A percentile compares a stretch with the other conserved stretches of the same genome.
Conservation (phyloP, 306 rosid species). For the Amphicarpaea edgeworthii region DNA sequence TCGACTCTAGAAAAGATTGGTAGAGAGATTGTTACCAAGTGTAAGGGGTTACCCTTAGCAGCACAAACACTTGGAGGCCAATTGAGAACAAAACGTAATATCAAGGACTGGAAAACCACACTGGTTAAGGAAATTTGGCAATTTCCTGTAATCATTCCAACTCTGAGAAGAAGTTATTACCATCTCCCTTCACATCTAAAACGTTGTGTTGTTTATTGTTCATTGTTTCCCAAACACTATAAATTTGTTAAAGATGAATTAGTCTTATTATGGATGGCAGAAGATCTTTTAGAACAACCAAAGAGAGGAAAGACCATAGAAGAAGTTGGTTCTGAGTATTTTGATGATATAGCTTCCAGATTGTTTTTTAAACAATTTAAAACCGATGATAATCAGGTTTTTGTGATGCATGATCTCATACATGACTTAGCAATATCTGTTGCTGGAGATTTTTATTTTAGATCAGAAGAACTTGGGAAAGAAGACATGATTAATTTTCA, state of each 20-base stretch:
- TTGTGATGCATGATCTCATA: conserved; percentile 24
- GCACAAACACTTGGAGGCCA: conserved; percentile 37
- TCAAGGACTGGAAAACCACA: conserved; percentile 10
- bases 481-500: neutral
- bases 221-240: conserved; percentile 34
- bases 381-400: neutral
- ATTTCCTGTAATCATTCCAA: neutral
- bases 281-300: conserved; percentile 28
- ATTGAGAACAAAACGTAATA: neutral
- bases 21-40: conserved; percentile 5
- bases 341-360: conserved; percentile 14
- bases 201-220: conserved; percentile 37
- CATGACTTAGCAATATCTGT: neutral
- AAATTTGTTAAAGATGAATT: conserved; percentile 24
- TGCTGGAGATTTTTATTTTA: conserved; percentile 13
- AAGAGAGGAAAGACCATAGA: conserved; percentile 9
- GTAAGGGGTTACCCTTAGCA: conserved; percentile 42
- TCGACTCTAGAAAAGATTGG: neutral
- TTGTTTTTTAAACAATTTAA: neutral
- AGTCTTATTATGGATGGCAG: conserved; percentile 39
- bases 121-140: neutral
- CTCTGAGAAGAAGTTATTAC: conserved; percentile 28
- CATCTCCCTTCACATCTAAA: conserved; percentile 39
- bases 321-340: conserved; percentile 22
- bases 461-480: neutral